These are phyloP conservation scores for Shiraia sp. DNA, from an alignment of 2,329 filamentous ascomycete genomes.

Conservation along the genomic window DNA sequence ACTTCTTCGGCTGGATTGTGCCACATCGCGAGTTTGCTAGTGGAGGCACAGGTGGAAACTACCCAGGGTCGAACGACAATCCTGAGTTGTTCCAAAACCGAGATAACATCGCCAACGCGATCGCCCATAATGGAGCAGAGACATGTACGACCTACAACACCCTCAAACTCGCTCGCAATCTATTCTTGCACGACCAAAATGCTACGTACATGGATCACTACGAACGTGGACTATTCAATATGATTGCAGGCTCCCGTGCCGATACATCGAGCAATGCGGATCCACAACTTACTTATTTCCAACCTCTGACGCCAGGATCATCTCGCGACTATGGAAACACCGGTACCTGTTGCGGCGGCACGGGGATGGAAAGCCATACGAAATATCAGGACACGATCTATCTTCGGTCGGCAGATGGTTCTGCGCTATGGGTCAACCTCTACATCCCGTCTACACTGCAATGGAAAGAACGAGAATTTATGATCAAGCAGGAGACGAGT, in stretches of 20 bases:
- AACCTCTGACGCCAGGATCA: conserved; percentile 11
- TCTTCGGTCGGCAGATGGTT: conserved; percentile 12
- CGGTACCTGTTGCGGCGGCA: conserved; percentile 16
- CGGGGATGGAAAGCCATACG: conserved; percentile 17
- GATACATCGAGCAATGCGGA: conserved; percentile 8
- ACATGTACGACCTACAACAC: conserved; percentile 19
- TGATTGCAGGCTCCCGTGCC: conserved; percentile 15
- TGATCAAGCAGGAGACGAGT: conserved; percentile 10
- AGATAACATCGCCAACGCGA: conserved; percentile 88
- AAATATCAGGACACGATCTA: conserved; percentile 20
- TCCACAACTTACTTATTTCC: conserved; percentile 16
- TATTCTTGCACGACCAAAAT: conserved; percentile 16
- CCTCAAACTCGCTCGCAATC: conserved; percentile 15
- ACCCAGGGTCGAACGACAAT: conserved; percentile 66
- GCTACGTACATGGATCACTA: conserved; percentile 19
- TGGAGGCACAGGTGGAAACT: conserved; percentile 14
- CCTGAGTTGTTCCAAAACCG: conserved; percentile 66
- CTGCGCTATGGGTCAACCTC: conserved; percentile 14
- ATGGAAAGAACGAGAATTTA: conserved; percentile 8
- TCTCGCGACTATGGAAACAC: conserved; percentile 16
- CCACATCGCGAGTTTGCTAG: conserved; percentile 15
- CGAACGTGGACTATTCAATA: conserved; percentile 18
- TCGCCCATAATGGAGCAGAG: conserved; percentile 53
- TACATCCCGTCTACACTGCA: conserved; percentile 11
- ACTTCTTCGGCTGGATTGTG: conserved; percentile 16